Base-by-base conservation (phyloP, 805 yeast genomes). In the Starmerella apis region DNA sequence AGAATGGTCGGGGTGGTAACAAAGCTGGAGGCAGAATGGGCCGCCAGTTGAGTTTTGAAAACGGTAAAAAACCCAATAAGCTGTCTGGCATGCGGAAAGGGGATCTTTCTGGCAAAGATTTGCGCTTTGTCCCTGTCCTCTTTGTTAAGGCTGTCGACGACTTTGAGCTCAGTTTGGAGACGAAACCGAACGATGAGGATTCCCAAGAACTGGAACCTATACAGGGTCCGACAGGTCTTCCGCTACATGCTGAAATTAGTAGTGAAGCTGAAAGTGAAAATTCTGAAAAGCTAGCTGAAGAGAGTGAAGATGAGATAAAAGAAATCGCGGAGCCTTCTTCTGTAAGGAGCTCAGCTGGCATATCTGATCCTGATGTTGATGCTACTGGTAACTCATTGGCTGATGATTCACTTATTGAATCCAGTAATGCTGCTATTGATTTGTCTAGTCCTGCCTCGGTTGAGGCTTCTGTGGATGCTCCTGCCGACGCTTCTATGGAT, bases 41-140 rank as follows among this genome's bases (percentile, higher is more conserved):
- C 28, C 46, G 46, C 14, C 35, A 20, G 27, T 13, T 38, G 18
- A 38, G 20, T 20, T 11, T 38, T n/a, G 43, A 38, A 16, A 24
- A 13, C 20, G 43, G 43, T 20, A 13, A 28, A 2, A 38, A 38
- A 7, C 33, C 33, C 24, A 35, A 25, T 3, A 24, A 37, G 43
- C 16, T 43, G 23, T 45, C 52, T 3, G 50, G 50, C 4, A 25
- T 19, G 28, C 47, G 52, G 16, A 23, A 19, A 5, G 44, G 43
- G 9, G 50, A 20, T 20, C 43, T 45, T n/a, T 13, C 24, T 10
- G 48, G 45, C 13, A 24, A 31, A 19, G 44, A 41, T 13, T 43
- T 56, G 41, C 49, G 59, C n/a, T 20, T 19, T 41, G 36, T 37
- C 37, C 59, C 59, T 5, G 54, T 56, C n/a, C 35, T 20, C 18